phyloP scores from a whole-genome alignment of 257 asterid genomes.

The Solanum bulbocastanum region DNA sequence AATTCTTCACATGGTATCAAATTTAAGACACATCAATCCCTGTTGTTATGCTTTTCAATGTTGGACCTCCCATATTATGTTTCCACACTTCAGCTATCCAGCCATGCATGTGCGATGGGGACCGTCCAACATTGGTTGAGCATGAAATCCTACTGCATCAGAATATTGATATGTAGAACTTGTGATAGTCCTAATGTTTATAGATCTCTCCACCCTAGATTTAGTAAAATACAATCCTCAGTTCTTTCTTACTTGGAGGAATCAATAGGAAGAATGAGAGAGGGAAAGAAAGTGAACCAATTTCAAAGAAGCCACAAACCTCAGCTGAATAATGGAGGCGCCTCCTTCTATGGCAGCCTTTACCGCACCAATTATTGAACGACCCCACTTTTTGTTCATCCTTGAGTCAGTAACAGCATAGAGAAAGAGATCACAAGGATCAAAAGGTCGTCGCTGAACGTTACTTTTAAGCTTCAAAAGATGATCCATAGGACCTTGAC shows the following conservation, averaged over 20 bases:
- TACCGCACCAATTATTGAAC: constrained; percentile 65
- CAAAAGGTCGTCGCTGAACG: constrained; percentile 30
- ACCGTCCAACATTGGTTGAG: neutral
- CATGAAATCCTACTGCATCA: neutral
- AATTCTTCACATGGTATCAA: neutral
- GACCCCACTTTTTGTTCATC: constrained; percentile 88
- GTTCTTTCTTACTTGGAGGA: neutral
- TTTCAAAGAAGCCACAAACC: constrained; percentile 31
- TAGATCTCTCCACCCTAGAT: neutral
- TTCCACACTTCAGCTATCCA: neutral
- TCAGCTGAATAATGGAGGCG: constrained; percentile 80
- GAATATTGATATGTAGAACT: neutral
- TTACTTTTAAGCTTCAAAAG: constrained; percentile 57
- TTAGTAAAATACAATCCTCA: neutral
- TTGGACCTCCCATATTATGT: neutral
- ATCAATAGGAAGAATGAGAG: neutral
- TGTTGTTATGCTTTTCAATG: neutral
- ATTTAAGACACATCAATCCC: neutral
- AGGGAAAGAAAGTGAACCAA: neutral
- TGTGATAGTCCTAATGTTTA: neutral
- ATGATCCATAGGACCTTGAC: constrained; percentile 91
- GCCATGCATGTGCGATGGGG: neutral
- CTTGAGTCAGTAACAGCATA: constrained; percentile 95
- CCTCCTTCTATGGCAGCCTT: constrained; percentile 88
- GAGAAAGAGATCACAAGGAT: constrained; percentile 63